Evolutionary conservation across 495 filamentous ascomycete species (phyloP).

Genomic region (Talaromyces stipitatus): DNA sequence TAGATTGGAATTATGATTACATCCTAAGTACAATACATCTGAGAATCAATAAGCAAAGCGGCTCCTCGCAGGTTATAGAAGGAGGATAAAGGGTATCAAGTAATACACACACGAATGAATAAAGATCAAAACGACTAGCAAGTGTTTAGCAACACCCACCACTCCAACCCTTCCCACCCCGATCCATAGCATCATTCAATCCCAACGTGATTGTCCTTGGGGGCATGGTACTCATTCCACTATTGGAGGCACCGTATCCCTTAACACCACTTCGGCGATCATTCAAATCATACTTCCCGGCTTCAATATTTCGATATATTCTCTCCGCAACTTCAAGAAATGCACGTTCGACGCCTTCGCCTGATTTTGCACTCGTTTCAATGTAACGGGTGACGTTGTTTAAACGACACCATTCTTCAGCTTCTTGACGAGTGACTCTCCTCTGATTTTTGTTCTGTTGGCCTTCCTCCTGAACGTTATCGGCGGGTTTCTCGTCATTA

Average conservation of each 20-base stretch:
- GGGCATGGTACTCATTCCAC: constrained; percentile 23
- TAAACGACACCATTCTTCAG: constrained; percentile 73
- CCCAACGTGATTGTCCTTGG: constrained; percentile 50
- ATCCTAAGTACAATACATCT: not conserved
- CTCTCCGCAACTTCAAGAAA: constrained; percentile 89
- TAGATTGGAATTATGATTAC: not conserved
- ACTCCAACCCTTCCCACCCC: constrained; percentile 32
- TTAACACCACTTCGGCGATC: constrained; percentile 93
- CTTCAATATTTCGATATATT: constrained; percentile 92
- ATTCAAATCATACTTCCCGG: constrained; percentile 87
- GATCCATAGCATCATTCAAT: constrained; percentile 47
- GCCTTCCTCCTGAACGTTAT: not conserved
- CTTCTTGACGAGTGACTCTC: constrained; percentile 70
- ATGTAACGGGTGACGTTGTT: constrained; percentile 86
- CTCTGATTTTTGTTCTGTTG: constrained; percentile 55
- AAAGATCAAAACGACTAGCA: not conserved
- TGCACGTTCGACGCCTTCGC: constrained; percentile 85
- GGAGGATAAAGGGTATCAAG: constrained; percentile 2
- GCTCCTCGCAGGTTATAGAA: not conserved
- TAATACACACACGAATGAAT: not conserved
- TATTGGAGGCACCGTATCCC: constrained; percentile 51
- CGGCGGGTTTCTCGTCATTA: constrained; percentile 15
- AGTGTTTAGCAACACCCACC: constrained; percentile 40
- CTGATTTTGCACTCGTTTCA: constrained; percentile 92
- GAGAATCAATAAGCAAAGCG: not conserved